Conservation (phyloP, 371 early-diverging fungal species). For the Basidiobolus meristosporus region DNA sequence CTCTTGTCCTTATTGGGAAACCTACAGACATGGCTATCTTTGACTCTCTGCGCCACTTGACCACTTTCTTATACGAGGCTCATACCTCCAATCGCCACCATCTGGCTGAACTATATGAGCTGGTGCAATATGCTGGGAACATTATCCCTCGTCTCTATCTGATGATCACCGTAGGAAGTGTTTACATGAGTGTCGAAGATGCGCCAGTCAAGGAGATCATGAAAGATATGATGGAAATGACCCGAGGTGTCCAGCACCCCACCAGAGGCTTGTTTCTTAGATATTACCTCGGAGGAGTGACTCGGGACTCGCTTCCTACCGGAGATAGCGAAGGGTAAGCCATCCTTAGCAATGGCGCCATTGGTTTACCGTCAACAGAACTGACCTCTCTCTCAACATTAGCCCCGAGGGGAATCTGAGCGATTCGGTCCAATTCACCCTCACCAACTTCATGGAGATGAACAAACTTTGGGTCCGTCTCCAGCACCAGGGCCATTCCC, state of each 20-base stretch:
- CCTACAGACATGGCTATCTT: constrained; percentile 83
- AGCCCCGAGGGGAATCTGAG: constrained; percentile 63
- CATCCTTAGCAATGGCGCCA: neutral
- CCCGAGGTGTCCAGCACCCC: constrained; percentile 92
- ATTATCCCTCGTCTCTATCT: constrained; percentile 92
- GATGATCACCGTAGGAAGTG: constrained; percentile 92
- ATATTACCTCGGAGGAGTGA: constrained; percentile 81
- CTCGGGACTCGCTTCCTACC: constrained; percentile 66
- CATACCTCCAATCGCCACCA: constrained; percentile 72
- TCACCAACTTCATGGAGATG: constrained; percentile 95
- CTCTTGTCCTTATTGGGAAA: neutral
- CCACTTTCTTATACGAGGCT: constrained; percentile 66
- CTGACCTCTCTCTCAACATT: neutral
- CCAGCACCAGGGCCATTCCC: constrained; percentile 86
- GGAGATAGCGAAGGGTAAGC: constrained; percentile 27
- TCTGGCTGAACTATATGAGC: constrained; percentile 85
- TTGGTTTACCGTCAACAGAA: neutral
- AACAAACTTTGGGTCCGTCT: constrained; percentile 96
- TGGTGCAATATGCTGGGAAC: constrained; percentile 92
- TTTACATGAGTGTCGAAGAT: constrained; percentile 71
- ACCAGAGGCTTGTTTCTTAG: constrained; percentile 87
- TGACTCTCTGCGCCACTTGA: constrained; percentile 79
- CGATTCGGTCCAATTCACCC: constrained; percentile 82
- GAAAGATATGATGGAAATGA: constrained; percentile 96
- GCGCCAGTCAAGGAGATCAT: constrained; percentile 85